Conservation (phyloP, 2,329 filamentous ascomycete genomes). For the Pyrenochaeta sp. region DNA sequence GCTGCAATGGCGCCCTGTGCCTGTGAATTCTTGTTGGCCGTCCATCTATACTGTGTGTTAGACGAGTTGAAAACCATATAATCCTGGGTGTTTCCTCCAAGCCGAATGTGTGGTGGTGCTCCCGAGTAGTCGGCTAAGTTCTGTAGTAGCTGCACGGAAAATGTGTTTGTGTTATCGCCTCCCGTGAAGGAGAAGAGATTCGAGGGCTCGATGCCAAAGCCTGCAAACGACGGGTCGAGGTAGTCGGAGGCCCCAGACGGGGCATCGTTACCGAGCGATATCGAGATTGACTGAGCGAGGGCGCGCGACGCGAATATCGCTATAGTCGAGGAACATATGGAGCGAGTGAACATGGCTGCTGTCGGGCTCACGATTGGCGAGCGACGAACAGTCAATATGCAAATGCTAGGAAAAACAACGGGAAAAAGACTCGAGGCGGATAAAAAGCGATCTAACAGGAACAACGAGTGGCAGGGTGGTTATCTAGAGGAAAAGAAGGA, state of each 20-base stretch:
- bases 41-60: conserved; percentile 50
- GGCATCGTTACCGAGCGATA: conserved; percentile 41
- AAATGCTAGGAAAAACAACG: not conserved
- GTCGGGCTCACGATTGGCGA: conserved; percentile 1
- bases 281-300: conserved; percentile 43
- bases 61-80: conserved; percentile 57
- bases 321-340: conserved; percentile 25
- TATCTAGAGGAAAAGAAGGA: not conserved
- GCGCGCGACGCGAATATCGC: conserved; percentile 27
- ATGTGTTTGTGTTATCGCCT: conserved; percentile 50
- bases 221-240: conserved; percentile 57
- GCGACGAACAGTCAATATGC: not conserved
- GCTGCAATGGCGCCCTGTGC: conserved; percentile 53
- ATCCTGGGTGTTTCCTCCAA: conserved; percentile 63
- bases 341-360: conserved; percentile 27
- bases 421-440: not conserved
- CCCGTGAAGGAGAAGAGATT: conserved; percentile 63
- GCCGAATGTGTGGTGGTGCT: conserved; percentile 57
- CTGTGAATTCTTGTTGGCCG: conserved; percentile 49
- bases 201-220: conserved; percentile 62
- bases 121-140: conserved; percentile 61
- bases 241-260: conserved; percentile 42
- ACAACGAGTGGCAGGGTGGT: conserved; percentile 1
- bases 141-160: conserved; percentile 59
- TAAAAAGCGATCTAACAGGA: not conserved